These are phyloP conservation scores for Smallanthus sonchifolius DNA, from an alignment of 129 eudicot species.

Conservation along the genomic window DNA sequence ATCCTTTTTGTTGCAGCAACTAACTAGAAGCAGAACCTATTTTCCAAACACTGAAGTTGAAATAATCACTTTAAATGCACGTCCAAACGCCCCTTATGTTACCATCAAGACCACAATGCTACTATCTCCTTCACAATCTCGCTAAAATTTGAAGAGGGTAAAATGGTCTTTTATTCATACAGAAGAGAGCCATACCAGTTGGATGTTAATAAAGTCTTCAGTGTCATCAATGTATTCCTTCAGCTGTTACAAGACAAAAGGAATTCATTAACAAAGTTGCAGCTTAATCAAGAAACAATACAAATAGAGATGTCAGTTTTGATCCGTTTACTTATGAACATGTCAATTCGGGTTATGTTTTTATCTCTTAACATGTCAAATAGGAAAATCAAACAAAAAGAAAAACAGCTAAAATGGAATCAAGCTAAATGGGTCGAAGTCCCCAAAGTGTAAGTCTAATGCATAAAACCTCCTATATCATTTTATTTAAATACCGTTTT, in stretches of 20 bases:
- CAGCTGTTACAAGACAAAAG: conserved; percentile 49
- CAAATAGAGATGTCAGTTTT: neutral
- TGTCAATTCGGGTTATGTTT: neutral
- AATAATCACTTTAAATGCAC: conserved; percentile 2
- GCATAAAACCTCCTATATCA: neutral
- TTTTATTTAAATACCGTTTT: neutral
- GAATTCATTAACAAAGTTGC: conserved; percentile 6
- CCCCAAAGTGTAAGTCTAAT: neutral
- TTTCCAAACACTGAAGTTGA: no score
- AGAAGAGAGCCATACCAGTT: conserved; percentile 59
- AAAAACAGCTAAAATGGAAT: neutral
- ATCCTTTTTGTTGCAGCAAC: no score
- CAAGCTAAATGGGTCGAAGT: neutral
- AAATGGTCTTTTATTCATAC: neutral
- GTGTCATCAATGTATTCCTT: conserved; percentile 99
- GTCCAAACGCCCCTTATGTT: neutral
- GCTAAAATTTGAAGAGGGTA: conserved; percentile 7
- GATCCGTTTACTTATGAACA: neutral
- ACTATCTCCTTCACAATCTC: neutral
- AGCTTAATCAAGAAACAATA: neutral
- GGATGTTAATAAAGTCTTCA: conserved; percentile 92
- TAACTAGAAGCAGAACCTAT: no score
- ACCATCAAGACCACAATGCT: neutral
- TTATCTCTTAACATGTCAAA: neutral
- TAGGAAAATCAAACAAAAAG: neutral